Percentiles rank a stretch among this genome's conserved stretches.
Evolutionary conservation across 2,329 filamentous ascomycete genomes (phyloP).

Genomic region (Metarhizium anisopliae): DNA sequence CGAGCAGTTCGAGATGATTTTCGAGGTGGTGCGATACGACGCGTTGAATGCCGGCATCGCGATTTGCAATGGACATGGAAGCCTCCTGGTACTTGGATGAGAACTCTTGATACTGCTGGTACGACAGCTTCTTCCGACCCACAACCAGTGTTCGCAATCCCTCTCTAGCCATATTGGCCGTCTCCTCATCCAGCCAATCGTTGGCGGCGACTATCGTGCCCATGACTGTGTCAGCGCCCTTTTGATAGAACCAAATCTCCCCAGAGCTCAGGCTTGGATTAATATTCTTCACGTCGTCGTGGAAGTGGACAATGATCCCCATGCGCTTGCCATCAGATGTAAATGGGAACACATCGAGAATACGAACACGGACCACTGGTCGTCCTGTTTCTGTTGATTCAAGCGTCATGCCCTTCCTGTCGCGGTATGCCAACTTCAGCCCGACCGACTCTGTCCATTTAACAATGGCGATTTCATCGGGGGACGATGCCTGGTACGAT

Average conservation of each 20-base stretch:
- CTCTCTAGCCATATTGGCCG: slow-evolving; percentile 98
- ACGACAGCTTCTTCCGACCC: slow-evolving; percentile 77
- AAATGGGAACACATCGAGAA: slow-evolving; percentile 93
- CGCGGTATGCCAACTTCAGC: slow-evolving; percentile 72
- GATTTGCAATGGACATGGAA: slow-evolving; percentile 67
- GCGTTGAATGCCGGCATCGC: slow-evolving; percentile 72
- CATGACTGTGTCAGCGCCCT: slow-evolving; percentile 98
- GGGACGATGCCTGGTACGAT: slow-evolving; percentile 92
- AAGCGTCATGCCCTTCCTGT: slow-evolving; percentile 77
- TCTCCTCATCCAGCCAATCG: slow-evolving; percentile 98
- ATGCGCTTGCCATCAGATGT: slow-evolving; percentile 97
- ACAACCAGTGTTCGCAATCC: slow-evolving; percentile 89
- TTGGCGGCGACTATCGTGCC: slow-evolving; percentile 88
- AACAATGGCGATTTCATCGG: slow-evolving; percentile 96
- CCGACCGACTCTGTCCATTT: slow-evolving; percentile 92
- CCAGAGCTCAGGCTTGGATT: slow-evolving; percentile 46
- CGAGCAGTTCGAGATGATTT: slow-evolving; percentile 79
- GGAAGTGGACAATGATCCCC: slow-evolving; percentile 91
- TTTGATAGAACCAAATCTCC: slow-evolving; percentile 98
- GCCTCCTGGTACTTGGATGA: slow-evolving; percentile 66
- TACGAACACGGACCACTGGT: slow-evolving; percentile 72
- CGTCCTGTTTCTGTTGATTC: slow-evolving; percentile 67
- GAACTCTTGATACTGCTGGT: slow-evolving; percentile 75
- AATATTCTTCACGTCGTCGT: slow-evolving; percentile 42
- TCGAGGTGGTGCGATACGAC: slow-evolving; percentile 78